Base-by-base conservation (phyloP, 805 yeast species). In the Metschnikowia santaceciliae region DNA sequence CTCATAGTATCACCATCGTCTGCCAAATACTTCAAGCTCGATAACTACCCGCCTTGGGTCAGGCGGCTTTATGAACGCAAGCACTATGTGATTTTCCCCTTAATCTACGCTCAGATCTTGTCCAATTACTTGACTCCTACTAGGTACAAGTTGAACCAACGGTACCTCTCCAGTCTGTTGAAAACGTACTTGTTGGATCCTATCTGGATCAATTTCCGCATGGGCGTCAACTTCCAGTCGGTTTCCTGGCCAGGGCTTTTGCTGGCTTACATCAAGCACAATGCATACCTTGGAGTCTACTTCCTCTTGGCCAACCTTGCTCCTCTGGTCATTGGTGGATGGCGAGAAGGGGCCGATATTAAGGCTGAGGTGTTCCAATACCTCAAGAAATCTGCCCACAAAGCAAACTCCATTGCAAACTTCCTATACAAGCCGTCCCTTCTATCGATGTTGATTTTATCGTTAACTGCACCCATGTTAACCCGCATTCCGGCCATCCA, bases 121-220 rank as follows among this genome's bases (percentile, higher is more conserved):
- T 69, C 75, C 35, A 70, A 71, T 54, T 72, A 71, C 57, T 57
- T 74, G 50, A 70, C 78, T 0, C 77, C 77, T 2, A 69, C 77
- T 1, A 60, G 52, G 37, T 66, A 56, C 59, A 64, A 61, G 55
- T 60, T 66, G 54, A 71, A 71, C 55, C 74, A 70, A 52, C 56
- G 64, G 26, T 71, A 71, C 60, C 56, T 72, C 20, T 65, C 74
- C 3, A 48, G 63, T 14, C 60, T 60, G 36, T 64, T 73, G 44
- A 72, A 69, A 50, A 47, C 57, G 6, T 52, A 61, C 32, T 58
- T 70, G 4, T 60, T 72, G 50, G 69, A 71, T 48, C 77, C 78
- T 1, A 70, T 74, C 46, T 74, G 78, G 78, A 65, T 63, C 47
- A 69, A 71, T 52, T 72, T 63, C 52, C 57, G 66, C 30, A 55